phyloP scores from a whole-genome alignment of 2,329 filamentous ascomycete genomes.

The Thielaviopsis populi region DNA sequence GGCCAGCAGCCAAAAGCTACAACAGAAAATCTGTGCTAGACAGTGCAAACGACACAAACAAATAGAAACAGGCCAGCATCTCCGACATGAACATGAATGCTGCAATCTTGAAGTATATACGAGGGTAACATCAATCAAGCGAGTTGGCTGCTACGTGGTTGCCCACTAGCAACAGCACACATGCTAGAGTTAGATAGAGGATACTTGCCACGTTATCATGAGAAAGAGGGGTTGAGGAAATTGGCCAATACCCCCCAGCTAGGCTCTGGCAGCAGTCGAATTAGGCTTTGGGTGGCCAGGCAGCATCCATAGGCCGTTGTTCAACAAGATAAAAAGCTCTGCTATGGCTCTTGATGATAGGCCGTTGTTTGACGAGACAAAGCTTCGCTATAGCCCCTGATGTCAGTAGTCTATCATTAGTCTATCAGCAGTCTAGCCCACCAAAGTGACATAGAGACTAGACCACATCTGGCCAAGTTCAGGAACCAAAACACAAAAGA shows the following conservation, averaged over 20 bases:
- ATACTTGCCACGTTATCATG: neutral
- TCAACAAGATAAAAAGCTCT: neutral
- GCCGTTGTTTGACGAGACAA: neutral
- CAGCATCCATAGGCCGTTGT: neutral
- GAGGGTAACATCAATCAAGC: neutral
- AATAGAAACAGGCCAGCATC: neutral
- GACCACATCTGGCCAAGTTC: neutral
- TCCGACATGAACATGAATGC: neutral
- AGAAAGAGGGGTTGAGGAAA: neutral
- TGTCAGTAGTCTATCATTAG: neutral
- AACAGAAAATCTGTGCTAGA: no score
- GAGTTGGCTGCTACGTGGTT: neutral
- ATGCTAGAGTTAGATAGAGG: neutral
- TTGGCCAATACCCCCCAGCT: neutral
- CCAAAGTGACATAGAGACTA: neutral
- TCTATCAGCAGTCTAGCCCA: neutral
- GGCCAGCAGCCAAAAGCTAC: no score
- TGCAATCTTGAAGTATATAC: neutral
- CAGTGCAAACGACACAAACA: neutral
- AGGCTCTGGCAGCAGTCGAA: neutral
- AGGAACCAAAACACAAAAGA: neutral
- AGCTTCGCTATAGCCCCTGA: neutral
- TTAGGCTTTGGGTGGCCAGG: neutral
- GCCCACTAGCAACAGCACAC: neutral
- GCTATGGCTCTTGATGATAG: neutral